Evolutionary conservation across 129 eudicot genomes (phyloP), one percentile per base, ranked within the genome.

Genomic region (Deinandra increscens): DNA sequence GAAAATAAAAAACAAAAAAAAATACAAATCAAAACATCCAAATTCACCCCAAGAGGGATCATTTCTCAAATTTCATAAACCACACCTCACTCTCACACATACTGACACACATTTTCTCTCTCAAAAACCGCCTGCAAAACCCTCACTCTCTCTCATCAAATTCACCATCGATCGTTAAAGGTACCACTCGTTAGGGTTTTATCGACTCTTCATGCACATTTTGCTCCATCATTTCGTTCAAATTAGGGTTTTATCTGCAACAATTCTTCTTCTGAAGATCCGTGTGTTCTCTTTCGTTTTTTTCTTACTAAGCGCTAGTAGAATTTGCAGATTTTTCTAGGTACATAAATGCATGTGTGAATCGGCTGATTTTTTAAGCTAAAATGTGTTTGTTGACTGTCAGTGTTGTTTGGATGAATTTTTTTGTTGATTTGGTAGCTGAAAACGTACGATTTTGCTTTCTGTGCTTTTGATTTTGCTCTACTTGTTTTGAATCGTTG

Each of bases 381-480:
- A 41, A 42, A 33, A 74, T 54, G 66, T 54, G 66, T 42, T 36
- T 13, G 36, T 53, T 34, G 14, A 75, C 50, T 67, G 68, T 19
- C 18, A 33, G 2, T 45, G 68, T 11, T 31, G 38, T 55, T 55
- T 42, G 7, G 18, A 0, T 13, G 3, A 5, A 17, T 45, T 9
- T 64, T 50, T 55, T 75, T 64, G 54, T 29, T 75, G 31, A 18
- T 59, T 75, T 59, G 43, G 63, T 68, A 14, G 80, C 56, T 75
- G 74, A 75, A 68, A 50, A 18, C 43, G 80, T 76, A 61, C 65
- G 76, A 64, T 68, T 68, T 60, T 22, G 49, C n/a, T 49, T 20
- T 69, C 23, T 76, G 17, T 6, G 48, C 6, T 14, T 74, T 23
- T 22, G n/a, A 22, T 36, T 48, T 50, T 56, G 12, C 8, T 50